Conservation (phyloP, 495 filamentous ascomycete genomes). For the Xylaria scruposa region DNA sequence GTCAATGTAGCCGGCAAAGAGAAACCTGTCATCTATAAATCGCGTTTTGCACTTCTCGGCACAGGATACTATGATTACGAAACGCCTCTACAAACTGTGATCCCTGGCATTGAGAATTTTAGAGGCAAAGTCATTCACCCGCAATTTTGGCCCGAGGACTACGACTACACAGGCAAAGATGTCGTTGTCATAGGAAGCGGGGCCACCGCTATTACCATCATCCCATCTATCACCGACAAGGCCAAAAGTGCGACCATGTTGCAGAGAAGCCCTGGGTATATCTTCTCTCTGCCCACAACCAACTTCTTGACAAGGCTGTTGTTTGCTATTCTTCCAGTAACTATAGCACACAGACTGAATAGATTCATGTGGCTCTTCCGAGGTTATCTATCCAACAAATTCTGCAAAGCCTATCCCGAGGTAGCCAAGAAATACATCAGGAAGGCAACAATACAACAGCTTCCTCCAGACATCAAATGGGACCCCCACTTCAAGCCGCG, state of each 20-base stretch:
- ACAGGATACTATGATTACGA: constrained; percentile 76
- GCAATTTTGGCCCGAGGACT: constrained; percentile 66
- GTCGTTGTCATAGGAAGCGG: constrained; percentile 65
- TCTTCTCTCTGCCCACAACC: constrained; percentile 56
- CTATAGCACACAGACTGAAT: constrained; percentile 5
- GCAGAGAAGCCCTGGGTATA: constrained; percentile 65
- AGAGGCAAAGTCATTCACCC: constrained; percentile 63
- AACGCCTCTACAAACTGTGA: constrained; percentile 59
- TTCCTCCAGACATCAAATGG: constrained; percentile 62
- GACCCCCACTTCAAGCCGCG: constrained; percentile 75
- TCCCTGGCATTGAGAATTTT: constrained; percentile 67
- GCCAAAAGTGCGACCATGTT: constrained; percentile 62
- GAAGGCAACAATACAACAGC: constrained; percentile 48
- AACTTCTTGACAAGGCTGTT: constrained; percentile 22
- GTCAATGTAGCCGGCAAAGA: constrained; percentile 53
- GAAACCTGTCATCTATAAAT: constrained; percentile 46
- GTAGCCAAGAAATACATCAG: constrained; percentile 55
- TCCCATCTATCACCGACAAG: constrained; percentile 58
- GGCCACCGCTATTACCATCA: constrained; percentile 63
- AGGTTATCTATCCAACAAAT: background rate
- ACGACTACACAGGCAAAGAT: constrained; percentile 57
- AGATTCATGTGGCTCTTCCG: constrained; percentile 8
- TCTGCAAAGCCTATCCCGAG: constrained; percentile 57
- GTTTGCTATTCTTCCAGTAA: constrained; percentile 18
- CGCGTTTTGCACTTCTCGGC: constrained; percentile 65